Percentiles rank a stretch among this genome's conserved stretches.
Evolutionary conservation across 257 asterid species (phyloP).

Genomic region (Fraxinus excelsior): DNA sequence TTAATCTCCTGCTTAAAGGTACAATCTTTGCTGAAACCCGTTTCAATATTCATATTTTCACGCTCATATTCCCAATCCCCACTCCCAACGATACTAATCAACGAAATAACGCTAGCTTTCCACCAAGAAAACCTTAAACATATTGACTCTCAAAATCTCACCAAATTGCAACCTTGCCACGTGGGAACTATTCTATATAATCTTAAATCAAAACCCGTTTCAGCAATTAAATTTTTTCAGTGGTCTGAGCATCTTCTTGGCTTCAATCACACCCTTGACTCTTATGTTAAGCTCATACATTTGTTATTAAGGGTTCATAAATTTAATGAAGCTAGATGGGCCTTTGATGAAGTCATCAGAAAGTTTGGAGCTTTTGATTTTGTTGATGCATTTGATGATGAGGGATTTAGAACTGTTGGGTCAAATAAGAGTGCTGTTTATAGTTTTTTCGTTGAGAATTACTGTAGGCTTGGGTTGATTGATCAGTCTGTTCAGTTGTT

Average conservation of each 20-base stretch:
- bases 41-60: slow-evolving; percentile 18
- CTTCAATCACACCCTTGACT: slow-evolving; percentile 32
- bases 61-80: slow-evolving; percentile 22
- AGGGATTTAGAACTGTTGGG: slow-evolving; percentile 26
- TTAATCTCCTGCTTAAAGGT: slow-evolving; percentile 33
- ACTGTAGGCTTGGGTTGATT: slow-evolving; percentile 32
- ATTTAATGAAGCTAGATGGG: slow-evolving; percentile 41
- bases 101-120: slow-evolving; percentile 34
- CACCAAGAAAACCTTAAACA: slow-evolving; percentile 24
- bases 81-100: slow-evolving; percentile 18
- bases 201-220: slow-evolving; percentile 39
- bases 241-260: slow-evolving; percentile 47
- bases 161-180: slow-evolving; percentile 31
- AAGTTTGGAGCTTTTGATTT: slow-evolving; percentile 35
- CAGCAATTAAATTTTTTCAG: slow-evolving; percentile 41
- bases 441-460: slow-evolving; percentile 40
- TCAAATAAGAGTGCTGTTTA: slow-evolving; percentile 25
- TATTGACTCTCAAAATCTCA: slow-evolving; percentile 25
- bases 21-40: slow-evolving; percentile 27
- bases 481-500: slow-evolving; percentile 32
- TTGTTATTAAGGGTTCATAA: slow-evolving; percentile 29
- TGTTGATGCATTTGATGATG: slow-evolving; percentile 28
- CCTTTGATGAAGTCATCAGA: slow-evolving; percentile 32
- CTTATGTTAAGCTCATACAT: slow-evolving; percentile 31
- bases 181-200: slow-evolving; percentile 28